These are phyloP conservation scores for Xylaria nigripes DNA, from an alignment of 495 filamentous ascomycete species.

Conservation along the genomic window DNA sequence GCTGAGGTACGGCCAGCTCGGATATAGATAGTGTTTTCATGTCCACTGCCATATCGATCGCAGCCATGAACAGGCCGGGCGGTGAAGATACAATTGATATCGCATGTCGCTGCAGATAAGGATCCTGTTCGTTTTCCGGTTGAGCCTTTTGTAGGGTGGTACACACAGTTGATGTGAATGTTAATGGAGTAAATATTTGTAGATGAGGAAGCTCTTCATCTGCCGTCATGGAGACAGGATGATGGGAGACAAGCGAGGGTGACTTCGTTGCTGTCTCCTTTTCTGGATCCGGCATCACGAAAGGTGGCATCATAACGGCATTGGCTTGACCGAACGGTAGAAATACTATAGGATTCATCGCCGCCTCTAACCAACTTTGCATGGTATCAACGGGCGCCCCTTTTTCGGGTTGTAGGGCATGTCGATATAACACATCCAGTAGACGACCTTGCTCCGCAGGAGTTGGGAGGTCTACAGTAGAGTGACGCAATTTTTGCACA, in stretches of 20 bases:
- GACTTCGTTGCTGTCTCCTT: slow-evolving; percentile 13
- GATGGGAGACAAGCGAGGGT: slow-evolving; percentile 39
- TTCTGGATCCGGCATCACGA: slow-evolving; percentile 5
- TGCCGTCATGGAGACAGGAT: slow-evolving; percentile 41
- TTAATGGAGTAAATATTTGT: slow-evolving; percentile 47
- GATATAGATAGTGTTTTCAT: slow-evolving; percentile 32
- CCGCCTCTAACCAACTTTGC: slow-evolving; percentile 30
- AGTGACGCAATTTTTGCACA: slow-evolving; percentile 14
- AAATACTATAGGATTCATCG: slow-evolving; percentile 39
- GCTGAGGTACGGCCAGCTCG: slow-evolving; percentile 30
- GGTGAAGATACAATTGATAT: slow-evolving; percentile 31
- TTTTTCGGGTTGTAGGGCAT: slow-evolving; percentile 28
- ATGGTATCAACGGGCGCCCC: slow-evolving; percentile 18
- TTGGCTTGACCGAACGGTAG: slow-evolving; percentile 40
- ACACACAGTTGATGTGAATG: slow-evolving; percentile 42
- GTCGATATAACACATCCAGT: slow-evolving; percentile 30
- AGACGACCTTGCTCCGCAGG: slow-evolving; percentile 24
- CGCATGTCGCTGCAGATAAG: slow-evolving; percentile 33
- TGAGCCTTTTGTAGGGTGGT: slow-evolving; percentile 23
- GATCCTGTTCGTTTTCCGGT: slow-evolving; percentile 14
- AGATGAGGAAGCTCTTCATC: slow-evolving; percentile 50
- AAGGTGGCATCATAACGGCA: background rate
- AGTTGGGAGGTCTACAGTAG: slow-evolving; percentile 1
- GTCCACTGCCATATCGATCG: slow-evolving; percentile 41
- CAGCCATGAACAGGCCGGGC: slow-evolving; percentile 37